Conservation (phyloP, 1,139 yeast species). For the Scheffersomyces segobiensis region DNA sequence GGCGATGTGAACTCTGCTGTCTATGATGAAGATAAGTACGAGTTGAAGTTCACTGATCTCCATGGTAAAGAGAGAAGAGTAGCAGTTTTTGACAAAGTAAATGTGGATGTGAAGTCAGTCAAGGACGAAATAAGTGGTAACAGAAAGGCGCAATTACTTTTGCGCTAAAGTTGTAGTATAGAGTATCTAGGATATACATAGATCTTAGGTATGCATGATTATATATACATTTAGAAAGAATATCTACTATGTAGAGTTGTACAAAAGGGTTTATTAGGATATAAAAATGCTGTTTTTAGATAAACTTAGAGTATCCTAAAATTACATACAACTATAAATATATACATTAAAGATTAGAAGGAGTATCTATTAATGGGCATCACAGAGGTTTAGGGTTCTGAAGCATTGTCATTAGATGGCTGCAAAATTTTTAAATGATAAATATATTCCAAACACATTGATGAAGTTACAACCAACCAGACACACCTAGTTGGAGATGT, state of each 20-base stretch:
- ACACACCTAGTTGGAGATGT: constrained; percentile 22
- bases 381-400: not conserved
- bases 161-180: constrained; percentile 31
- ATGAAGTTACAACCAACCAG: not conserved
- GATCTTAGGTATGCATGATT: not conserved
- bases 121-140: constrained; percentile 89
- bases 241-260: not conserved
- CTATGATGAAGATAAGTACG: constrained; percentile 78
- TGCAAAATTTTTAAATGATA: not conserved
- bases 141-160: constrained; percentile 80
- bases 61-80: constrained; percentile 49
- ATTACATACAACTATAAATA: no score
- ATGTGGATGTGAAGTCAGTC: constrained; percentile 77
- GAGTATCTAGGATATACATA: not conserved
- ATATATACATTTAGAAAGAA: not conserved
- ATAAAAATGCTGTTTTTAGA: no score
- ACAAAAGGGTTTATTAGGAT: not conserved
- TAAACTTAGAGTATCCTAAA: not conserved
- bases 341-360: not conserved
- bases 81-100: constrained; percentile 82
- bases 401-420: not conserved
- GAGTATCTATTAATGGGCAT: not conserved
- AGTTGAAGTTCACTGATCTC: constrained; percentile 54
- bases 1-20: constrained; percentile 64
- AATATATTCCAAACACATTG: not conserved